Percentiles rank a stretch among this genome's conserved stretches.
Conservation (phyloP, 768 basidiomycete genomes). For the Suillus variegatus region DNA sequence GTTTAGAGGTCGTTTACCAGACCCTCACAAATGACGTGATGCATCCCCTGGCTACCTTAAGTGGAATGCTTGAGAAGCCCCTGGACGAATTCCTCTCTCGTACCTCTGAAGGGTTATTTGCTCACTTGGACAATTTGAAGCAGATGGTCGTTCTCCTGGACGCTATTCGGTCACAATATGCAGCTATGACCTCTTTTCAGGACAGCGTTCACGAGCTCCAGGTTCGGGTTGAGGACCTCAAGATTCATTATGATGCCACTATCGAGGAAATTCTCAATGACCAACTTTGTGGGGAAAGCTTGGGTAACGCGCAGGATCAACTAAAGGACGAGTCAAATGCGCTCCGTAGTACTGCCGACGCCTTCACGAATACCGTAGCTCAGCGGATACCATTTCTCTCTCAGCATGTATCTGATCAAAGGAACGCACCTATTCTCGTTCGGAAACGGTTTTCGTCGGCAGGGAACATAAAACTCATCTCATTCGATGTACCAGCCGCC, state of each 20-base stretch:
- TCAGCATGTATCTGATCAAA: slow-evolving; percentile 20
- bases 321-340: slow-evolving; percentile 35
- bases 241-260: slow-evolving; percentile 45
- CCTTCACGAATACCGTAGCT: slow-evolving; percentile 51
- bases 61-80: slow-evolving; percentile 43
- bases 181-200: slow-evolving; percentile 56
- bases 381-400: slow-evolving; percentile 61
- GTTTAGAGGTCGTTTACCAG: slow-evolving; percentile 41
- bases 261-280: slow-evolving; percentile 45
- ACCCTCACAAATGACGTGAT: slow-evolving; percentile 46
- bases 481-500: slow-evolving; percentile 31
- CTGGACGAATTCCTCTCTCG: slow-evolving; percentile 49
- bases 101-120: slow-evolving; percentile 42
- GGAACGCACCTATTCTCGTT: slow-evolving; percentile 21
- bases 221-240: slow-evolving; percentile 60
- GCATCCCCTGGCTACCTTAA: slow-evolving; percentile 49
- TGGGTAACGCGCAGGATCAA: slow-evolving; percentile 33
- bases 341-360: slow-evolving; percentile 45
- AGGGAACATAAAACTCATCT: slow-evolving; percentile 37
- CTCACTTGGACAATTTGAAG: slow-evolving; percentile 42
- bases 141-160: slow-evolving; percentile 50
- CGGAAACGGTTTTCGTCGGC: slow-evolving; percentile 38
- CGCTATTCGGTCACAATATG: slow-evolving; percentile 56
- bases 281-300: slow-evolving; percentile 28
- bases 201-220: slow-evolving; percentile 62